These are phyloP conservation scores for Scolecobasidium constrictum DNA, from an alignment of 2,329 filamentous ascomycete species.

Conservation along the genomic window DNA sequence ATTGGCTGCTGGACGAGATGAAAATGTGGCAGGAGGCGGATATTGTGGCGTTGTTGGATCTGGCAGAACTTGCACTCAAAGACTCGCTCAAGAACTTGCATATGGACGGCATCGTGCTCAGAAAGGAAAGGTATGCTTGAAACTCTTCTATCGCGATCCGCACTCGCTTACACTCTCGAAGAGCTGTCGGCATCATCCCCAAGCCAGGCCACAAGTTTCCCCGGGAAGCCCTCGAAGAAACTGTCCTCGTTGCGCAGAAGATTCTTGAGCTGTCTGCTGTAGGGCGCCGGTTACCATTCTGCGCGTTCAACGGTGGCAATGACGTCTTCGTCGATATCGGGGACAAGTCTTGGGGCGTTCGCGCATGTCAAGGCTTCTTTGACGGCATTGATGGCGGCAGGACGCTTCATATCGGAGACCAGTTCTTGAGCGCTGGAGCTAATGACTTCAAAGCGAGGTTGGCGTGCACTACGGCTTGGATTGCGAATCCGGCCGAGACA, in stretches of 20 bases:
- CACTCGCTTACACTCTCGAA: neutral
- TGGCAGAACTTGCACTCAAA: conserved; percentile 72
- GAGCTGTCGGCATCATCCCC: conserved; percentile 39
- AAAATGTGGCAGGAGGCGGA: conserved; percentile 63
- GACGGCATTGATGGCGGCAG: conserved; percentile 62
- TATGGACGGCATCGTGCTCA: conserved; percentile 67
- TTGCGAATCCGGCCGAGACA: conserved; percentile 84
- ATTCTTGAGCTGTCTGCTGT: conserved; percentile 72
- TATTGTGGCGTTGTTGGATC: conserved; percentile 72
- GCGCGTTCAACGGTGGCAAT: conserved; percentile 92
- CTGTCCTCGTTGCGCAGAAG: conserved; percentile 87
- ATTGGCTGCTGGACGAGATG: conserved; percentile 75
- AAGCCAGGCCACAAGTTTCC: conserved; percentile 58
- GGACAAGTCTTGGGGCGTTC: conserved; percentile 93
- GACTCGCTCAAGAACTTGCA: conserved; percentile 73
- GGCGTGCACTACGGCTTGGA: conserved; percentile 93
- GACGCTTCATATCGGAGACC: conserved; percentile 88
- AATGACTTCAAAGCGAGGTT: conserved; percentile 96
- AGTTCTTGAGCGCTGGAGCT: conserved; percentile 87
- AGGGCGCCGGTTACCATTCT: conserved; percentile 68
- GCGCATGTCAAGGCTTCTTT: conserved; percentile 86
- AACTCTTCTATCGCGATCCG: neutral
- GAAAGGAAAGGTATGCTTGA: conserved; percentile 61
- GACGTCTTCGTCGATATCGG: conserved; percentile 98
- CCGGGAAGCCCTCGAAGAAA: conserved; percentile 88